Conservation (phyloP, 768 basidiomycete species). For the Rhodosporidiobolus sp. region DNA sequence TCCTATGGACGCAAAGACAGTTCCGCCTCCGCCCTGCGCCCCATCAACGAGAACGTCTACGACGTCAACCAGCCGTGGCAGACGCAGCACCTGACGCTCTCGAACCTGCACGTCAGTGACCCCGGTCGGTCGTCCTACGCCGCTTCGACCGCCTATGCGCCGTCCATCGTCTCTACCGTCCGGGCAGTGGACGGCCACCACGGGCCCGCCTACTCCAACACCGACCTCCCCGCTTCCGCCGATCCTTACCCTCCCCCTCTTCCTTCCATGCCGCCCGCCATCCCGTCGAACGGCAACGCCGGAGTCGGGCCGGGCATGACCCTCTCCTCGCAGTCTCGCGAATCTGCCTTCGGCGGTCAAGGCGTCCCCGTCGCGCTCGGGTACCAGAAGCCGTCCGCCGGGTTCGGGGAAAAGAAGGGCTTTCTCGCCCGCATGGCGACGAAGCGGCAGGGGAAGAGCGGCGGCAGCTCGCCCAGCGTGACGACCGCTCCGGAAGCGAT, state of each 20-base stretch:
- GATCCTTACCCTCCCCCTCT: not conserved
- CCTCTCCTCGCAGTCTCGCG: not conserved
- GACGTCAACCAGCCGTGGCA: not conserved
- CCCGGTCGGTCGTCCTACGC: constrained; percentile 7
- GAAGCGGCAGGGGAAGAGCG: constrained; percentile 2
- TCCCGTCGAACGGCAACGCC: not conserved
- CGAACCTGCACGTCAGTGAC: constrained; percentile 13
- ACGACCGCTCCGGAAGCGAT: not conserved
- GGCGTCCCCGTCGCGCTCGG: not conserved
- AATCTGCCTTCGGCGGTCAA: not conserved
- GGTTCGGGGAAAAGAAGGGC: not conserved
- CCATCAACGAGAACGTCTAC: constrained; percentile 35
- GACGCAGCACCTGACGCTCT: constrained; percentile 28
- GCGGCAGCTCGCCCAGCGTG: not conserved
- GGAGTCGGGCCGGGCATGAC: not conserved
- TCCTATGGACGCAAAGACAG: not conserved
- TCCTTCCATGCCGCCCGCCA: not conserved
- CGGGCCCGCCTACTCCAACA: not conserved
- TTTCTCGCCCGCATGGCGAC: constrained; percentile 27
- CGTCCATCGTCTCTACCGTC: constrained; percentile 31
- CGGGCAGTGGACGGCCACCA: constrained; percentile 33
- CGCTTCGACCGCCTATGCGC: constrained; percentile 18
- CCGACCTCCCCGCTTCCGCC: not conserved
- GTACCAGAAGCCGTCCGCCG: constrained; percentile 2
- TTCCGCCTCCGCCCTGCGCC: not conserved